A percentile compares a stretch with the other conserved stretches of the same genome.
These are phyloP conservation scores for Tilletia setariae DNA, from an alignment of 1,284 basidiomycete species.

Conservation along the genomic window DNA sequence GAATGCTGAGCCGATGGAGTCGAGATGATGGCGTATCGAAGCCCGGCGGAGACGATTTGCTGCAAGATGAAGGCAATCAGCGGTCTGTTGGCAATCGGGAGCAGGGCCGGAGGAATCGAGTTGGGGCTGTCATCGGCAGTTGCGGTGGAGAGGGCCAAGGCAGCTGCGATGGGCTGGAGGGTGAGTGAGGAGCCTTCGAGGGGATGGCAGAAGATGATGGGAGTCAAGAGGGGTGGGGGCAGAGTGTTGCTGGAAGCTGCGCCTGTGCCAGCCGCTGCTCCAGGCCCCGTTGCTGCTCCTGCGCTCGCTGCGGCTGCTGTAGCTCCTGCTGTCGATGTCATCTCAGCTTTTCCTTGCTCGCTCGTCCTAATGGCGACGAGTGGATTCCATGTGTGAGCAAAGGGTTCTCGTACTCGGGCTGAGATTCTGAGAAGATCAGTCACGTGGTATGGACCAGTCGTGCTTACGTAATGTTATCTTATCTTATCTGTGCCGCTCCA, in stretches of 20 bases:
- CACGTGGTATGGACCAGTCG: too few relatives aligned
- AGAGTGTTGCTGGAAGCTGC: background rate
- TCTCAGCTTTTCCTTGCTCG: background rate
- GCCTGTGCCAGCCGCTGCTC: background rate
- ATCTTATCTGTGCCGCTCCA: too few relatives aligned
- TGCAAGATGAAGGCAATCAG: constrained; percentile 50
- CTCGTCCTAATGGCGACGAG: too few relatives aligned
- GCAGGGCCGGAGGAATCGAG: constrained; percentile 46
- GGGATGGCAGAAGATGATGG: constrained; percentile 50
- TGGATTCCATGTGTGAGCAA: too few relatives aligned
- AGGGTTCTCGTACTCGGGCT: too few relatives aligned
- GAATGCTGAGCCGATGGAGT: constrained; percentile 46
- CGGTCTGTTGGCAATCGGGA: constrained; percentile 51
- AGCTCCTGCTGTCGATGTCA: background rate
- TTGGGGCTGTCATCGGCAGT: background rate
- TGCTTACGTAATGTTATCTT: background rate
- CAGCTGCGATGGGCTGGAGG: constrained; percentile 7
- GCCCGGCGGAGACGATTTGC: constrained; percentile 44
- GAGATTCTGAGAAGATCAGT: too few relatives aligned
- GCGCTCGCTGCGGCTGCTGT: background rate
- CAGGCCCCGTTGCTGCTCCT: background rate
- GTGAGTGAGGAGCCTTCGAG: constrained; percentile 49
- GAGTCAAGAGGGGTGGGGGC: constrained; percentile 19
- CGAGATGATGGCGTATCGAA: constrained; percentile 43
- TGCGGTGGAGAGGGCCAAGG: background rate